These are phyloP conservation scores for Penicillium sp. DNA, from an alignment of 2,329 filamentous ascomycete genomes.

Conservation along the genomic window DNA sequence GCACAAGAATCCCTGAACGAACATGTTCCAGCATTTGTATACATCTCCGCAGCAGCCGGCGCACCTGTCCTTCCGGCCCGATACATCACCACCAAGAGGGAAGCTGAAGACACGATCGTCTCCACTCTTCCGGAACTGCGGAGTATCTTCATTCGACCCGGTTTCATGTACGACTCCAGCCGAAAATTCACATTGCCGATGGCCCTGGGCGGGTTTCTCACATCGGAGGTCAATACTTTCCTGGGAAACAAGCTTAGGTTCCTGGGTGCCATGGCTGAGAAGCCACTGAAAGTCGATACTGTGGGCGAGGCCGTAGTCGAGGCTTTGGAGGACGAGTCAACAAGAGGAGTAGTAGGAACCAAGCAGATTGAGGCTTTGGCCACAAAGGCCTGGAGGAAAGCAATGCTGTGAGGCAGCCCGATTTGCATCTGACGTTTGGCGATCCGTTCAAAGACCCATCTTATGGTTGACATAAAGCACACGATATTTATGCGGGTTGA, in stretches of 20 bases:
- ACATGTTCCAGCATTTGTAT: conserved; percentile 72
- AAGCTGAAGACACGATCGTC: conserved; percentile 78
- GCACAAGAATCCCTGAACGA: conserved; percentile 72
- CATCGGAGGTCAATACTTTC: conserved; percentile 73
- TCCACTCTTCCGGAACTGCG: conserved; percentile 73
- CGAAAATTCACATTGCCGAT: conserved; percentile 81
- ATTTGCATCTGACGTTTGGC: background rate
- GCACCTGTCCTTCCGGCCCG: conserved; percentile 79
- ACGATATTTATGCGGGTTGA: conserved; percentile 2
- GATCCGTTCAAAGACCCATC: background rate
- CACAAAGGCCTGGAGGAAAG: conserved; percentile 80
- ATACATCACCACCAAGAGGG: conserved; percentile 89
- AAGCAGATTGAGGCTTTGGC: conserved; percentile 79
- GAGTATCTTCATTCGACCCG: conserved; percentile 77
- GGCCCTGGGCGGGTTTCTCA: conserved; percentile 73
- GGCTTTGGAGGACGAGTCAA: conserved; percentile 71
- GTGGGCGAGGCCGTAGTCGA: conserved; percentile 91
- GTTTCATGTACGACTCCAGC: conserved; percentile 85
- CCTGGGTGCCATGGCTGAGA: conserved; percentile 79
- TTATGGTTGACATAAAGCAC: conserved; percentile 3
- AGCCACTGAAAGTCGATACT: conserved; percentile 82
- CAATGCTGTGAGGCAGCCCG: conserved; percentile 67
- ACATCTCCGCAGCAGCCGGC: conserved; percentile 84
- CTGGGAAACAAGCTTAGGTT: conserved; percentile 76
- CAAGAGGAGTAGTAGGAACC: conserved; percentile 75